Conservation (phyloP, 148 eudicot genomes). For the Oxyria digyna region DNA sequence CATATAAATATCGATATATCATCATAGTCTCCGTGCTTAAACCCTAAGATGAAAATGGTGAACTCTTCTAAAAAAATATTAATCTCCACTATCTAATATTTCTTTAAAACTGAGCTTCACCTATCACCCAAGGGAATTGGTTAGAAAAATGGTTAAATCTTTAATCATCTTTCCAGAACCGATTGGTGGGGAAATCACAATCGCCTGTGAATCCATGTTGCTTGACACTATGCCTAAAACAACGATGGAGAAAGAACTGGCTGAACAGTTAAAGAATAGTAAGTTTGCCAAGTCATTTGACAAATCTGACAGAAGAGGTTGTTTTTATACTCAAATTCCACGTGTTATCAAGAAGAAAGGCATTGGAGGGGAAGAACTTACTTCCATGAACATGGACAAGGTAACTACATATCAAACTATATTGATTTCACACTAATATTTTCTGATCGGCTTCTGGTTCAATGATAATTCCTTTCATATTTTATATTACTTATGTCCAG, state of each 20-base stretch:
- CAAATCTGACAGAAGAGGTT: slow-evolving; percentile 40
- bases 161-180: slow-evolving; percentile 47
- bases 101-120: no score
- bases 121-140: no score
- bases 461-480: background rate
- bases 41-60: no score
- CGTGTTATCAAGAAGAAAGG: slow-evolving; percentile 78
- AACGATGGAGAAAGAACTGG: slow-evolving; percentile 57
- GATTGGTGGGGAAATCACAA: slow-evolving; percentile 74
- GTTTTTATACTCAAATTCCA: slow-evolving; percentile 76
- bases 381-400: slow-evolving; percentile 87
- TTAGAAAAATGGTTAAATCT: no score
- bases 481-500: slow-evolving; percentile 20
- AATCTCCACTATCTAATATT: no score
- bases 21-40: background rate
- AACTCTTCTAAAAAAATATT: no score
- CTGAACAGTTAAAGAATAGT: slow-evolving; percentile 53
- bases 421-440: background rate
- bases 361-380: slow-evolving; percentile 55
- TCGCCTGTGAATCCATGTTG: slow-evolving; percentile 48
- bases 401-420: slow-evolving; percentile 19
- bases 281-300: slow-evolving; percentile 33
- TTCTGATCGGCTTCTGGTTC: background rate
- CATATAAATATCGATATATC: no score
- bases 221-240: slow-evolving; percentile 42